phyloP scores from a whole-genome alignment of 2,329 filamentous ascomycete genomes.

The Ophiostoma populinum region DNA sequence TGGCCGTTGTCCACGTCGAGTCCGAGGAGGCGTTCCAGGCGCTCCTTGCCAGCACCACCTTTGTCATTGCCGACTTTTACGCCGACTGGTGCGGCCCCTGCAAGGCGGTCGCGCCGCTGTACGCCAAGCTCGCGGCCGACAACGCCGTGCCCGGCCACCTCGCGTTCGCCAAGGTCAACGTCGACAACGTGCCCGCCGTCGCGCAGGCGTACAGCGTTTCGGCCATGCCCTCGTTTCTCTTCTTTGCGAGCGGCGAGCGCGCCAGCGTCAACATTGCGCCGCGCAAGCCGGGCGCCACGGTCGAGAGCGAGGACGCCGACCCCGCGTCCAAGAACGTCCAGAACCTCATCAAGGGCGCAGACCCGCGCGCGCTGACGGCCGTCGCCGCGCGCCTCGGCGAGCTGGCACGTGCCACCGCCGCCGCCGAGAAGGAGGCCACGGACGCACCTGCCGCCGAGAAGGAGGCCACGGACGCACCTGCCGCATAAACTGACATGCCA shows the following conservation, averaged over 20 bases:
- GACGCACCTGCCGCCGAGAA: no score
- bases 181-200: conserved; percentile 34
- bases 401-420: conserved; percentile 10
- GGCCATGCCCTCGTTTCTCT: conserved; percentile 42
- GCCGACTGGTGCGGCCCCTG: conserved; percentile 45
- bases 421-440: no score
- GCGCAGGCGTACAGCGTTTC: conserved; percentile 31
- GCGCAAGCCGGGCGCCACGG: conserved; percentile 4
- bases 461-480: no score
- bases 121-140: conserved; percentile 27
- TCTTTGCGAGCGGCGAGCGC: conserved; percentile 37
- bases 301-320: conserved; percentile 7
- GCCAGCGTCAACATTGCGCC: conserved; percentile 17
- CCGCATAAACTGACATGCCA: no score
- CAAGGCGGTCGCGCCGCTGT: conserved; percentile 40
- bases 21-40: conserved; percentile 28
- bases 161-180: conserved; percentile 42
- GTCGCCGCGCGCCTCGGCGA: conserved; percentile 11
- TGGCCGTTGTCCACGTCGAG: conserved; percentile 21
- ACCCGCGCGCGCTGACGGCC: conserved; percentile 13
- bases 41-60: conserved; percentile 29
- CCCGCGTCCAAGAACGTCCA: conserved; percentile 4
- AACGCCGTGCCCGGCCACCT: conserved; percentile 24
- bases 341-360: conserved; percentile 13
- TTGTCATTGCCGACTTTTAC: conserved; percentile 39